Percentiles rank a stretch among this genome's conserved stretches.
phyloP scores from a whole-genome alignment of 2,329 filamentous ascomycete genomes.

The Calycina marina region DNA sequence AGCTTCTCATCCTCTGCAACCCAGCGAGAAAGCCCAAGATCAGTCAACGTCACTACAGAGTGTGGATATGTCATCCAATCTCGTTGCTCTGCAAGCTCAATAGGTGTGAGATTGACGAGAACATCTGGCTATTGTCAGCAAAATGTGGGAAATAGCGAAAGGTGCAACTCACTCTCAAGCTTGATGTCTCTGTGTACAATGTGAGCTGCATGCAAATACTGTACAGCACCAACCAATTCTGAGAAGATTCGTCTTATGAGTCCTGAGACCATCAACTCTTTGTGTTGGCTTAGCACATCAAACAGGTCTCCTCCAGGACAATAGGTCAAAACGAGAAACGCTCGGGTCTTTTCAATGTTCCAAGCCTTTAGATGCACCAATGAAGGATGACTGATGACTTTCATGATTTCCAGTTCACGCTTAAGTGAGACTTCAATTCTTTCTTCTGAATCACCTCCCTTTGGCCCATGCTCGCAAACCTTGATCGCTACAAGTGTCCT shows the following conservation, averaged over 20 bases:
- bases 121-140: constrained; percentile 46
- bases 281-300: constrained; percentile 67
- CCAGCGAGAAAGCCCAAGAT: constrained; percentile 76
- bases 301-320: constrained; percentile 92
- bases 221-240: constrained; percentile 72
- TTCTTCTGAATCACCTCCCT: constrained; percentile 84
- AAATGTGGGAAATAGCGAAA: constrained; percentile 7
- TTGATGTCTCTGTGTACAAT: constrained; percentile 98
- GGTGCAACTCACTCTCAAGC: constrained; percentile 64
- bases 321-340: constrained; percentile 77
- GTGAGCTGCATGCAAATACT: constrained; percentile 68
- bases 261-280: constrained; percentile 48
- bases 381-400: constrained; percentile 73
- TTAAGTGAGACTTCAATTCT: constrained; percentile 87
- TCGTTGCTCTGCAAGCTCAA: constrained; percentile 47
- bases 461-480: constrained; percentile 86
- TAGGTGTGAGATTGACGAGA: constrained; percentile 66
- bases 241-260: constrained; percentile 77
- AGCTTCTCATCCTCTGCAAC: constrained; percentile 77
- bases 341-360: constrained; percentile 68
- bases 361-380: constrained; percentile 85
- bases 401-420: constrained; percentile 89
- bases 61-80: constrained; percentile 67
- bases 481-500: constrained; percentile 86
- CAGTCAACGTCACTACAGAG: constrained; percentile 76